Evolutionary conservation across 164 flowering plant species (phyloP).

Genomic region (Dillenia turbinata): DNA sequence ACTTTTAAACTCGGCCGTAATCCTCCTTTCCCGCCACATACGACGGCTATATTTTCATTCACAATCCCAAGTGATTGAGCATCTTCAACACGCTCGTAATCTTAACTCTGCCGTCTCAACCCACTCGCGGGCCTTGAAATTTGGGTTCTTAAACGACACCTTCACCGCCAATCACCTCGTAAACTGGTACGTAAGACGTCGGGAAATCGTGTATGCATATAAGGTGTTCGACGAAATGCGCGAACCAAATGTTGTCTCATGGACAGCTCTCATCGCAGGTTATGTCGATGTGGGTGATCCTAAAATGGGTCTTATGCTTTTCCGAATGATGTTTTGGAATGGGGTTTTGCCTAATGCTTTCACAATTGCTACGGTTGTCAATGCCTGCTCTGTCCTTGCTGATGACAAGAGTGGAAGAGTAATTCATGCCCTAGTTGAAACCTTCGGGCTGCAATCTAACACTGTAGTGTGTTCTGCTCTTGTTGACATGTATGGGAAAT

Average conservation of each 20-base stretch:
- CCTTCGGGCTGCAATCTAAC: constrained; percentile 31
- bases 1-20: too few relatives aligned
- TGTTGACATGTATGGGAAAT: constrained; percentile 74
- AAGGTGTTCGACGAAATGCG: constrained; percentile 52
- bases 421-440: constrained; percentile 44
- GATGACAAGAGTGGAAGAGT: constrained; percentile 28
- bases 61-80: constrained; percentile 23
- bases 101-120: constrained; percentile 14
- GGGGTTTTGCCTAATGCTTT: constrained; percentile 36
- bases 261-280: constrained; percentile 61
- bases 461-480: constrained; percentile 49
- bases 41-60: constrained; percentile 12
- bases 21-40: constrained; percentile 19
- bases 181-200: constrained; percentile 24
- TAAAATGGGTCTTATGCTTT: constrained; percentile 27
- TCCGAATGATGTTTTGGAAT: constrained; percentile 21
- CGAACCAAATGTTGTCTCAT: constrained; percentile 53
- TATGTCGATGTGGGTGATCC: constrained; percentile 30
- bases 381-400: constrained; percentile 48
- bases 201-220: constrained; percentile 20
- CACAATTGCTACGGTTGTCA: constrained; percentile 40
- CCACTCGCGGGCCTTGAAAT: constrained; percentile 34
- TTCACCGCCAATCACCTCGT: constrained; percentile 42
- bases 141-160: constrained; percentile 31
- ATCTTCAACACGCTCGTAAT: constrained; percentile 24